These are phyloP conservation scores for Eimeria sp. DNA, from an alignment of 169 alveolate genomes.

Conservation along the genomic window DNA sequence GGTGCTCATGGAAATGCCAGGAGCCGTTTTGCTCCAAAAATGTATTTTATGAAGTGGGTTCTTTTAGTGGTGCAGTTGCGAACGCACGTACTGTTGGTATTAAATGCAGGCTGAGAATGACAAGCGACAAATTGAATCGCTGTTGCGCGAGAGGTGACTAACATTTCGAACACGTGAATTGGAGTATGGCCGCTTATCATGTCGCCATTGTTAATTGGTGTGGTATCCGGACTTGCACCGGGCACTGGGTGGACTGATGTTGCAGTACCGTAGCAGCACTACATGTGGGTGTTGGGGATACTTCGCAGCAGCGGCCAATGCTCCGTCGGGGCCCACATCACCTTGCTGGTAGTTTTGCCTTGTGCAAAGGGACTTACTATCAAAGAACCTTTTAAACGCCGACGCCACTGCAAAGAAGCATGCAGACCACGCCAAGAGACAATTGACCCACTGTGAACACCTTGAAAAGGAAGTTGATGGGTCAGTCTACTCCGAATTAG, in stretches of 20 bases:
- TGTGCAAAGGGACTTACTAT: conserved; percentile 71
- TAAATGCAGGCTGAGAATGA: conserved; percentile 76
- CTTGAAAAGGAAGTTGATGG: conserved; percentile 76
- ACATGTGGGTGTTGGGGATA: neutral
- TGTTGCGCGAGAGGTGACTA: conserved; percentile 80
- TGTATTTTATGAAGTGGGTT: neutral
- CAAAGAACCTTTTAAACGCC: conserved; percentile 68
- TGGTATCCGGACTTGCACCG: neutral
- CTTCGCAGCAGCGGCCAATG: neutral
- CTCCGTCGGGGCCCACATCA: neutral
- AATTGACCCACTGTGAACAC: conserved; percentile 72
- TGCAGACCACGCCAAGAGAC: conserved; percentile 84
- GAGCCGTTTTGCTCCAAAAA: neutral
- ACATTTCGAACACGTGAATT: no score
- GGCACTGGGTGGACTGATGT: neutral
- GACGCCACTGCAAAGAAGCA: conserved; percentile 87
- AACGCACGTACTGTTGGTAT: neutral
- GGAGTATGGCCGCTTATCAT: neutral
- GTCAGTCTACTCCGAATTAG: neutral
- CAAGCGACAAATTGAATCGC: conserved; percentile 76
- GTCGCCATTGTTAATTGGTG: neutral
- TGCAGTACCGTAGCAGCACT: neutral
- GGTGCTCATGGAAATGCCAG: neutral
- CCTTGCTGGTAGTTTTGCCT: neutral
- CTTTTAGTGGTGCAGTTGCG: neutral